phyloP scores from a whole-genome alignment of 192 early-diverging fungal genomes.

The Coemansia umbellata region DNA sequence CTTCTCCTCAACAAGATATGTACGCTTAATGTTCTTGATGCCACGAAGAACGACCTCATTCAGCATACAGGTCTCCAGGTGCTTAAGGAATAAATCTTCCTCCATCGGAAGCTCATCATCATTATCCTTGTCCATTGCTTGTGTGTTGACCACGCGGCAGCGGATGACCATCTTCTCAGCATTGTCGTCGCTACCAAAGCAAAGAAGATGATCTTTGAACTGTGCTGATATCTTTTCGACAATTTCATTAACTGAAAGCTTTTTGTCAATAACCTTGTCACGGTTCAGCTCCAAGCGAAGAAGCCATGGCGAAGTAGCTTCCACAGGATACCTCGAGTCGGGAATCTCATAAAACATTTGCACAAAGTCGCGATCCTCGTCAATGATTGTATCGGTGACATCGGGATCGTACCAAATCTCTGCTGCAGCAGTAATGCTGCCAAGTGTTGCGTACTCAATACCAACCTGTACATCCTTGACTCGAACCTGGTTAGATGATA shows the following conservation, averaged over 20 bases:
- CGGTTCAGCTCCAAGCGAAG: slow-evolving; percentile 74
- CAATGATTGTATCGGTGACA: slow-evolving; percentile 70
- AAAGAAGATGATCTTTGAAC: slow-evolving; percentile 77
- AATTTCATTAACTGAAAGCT: slow-evolving; percentile 80
- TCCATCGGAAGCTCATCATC: slow-evolving; percentile 58
- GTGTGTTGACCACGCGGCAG: slow-evolving; percentile 76
- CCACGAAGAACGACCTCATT: slow-evolving; percentile 84
- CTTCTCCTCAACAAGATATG: slow-evolving; percentile 55
- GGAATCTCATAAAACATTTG: slow-evolving; percentile 76
- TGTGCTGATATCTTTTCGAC: slow-evolving; percentile 72
- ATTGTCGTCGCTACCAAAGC: slow-evolving; percentile 88
- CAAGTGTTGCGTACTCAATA: slow-evolving; percentile 91
- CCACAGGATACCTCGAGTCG: slow-evolving; percentile 65
- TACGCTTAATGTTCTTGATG: slow-evolving; percentile 78
- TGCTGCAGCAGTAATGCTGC: slow-evolving; percentile 72
- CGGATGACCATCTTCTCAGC: slow-evolving; percentile 81
- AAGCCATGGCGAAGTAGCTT: slow-evolving; percentile 70
- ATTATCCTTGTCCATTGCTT: slow-evolving; percentile 50
- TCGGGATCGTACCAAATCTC: slow-evolving; percentile 99
- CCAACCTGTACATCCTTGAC: slow-evolving; percentile 86
- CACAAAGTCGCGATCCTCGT: slow-evolving; percentile 88
- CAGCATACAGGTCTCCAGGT: slow-evolving; percentile 84
- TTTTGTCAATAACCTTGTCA: slow-evolving; percentile 85
- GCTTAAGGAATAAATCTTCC: slow-evolving; percentile 87
- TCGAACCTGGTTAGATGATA: slow-evolving; percentile 66